phyloP scores from a whole-genome alignment of 768 basidiomycete species.

The Boletus reticulatus region DNA sequence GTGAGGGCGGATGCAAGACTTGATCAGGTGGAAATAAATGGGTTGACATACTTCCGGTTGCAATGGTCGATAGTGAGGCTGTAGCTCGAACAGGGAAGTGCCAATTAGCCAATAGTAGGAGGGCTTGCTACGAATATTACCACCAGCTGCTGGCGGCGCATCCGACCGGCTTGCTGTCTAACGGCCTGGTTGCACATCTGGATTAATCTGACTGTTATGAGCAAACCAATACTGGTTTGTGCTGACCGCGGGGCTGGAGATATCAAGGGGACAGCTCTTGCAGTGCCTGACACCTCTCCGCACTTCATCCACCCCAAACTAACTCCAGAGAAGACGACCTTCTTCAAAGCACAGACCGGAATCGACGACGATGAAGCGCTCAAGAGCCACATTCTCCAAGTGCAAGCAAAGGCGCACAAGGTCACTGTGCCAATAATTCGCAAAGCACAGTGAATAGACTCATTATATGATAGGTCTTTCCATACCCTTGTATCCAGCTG shows the following conservation, averaged over 20 bases:
- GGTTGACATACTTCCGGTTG: slow-evolving; percentile 2
- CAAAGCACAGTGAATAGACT: not conserved
- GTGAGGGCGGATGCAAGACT: slow-evolving; percentile 9
- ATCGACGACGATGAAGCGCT: slow-evolving; percentile 28
- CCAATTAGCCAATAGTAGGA: too few relatives aligned
- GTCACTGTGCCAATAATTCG: not conserved
- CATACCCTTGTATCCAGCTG: slow-evolving; percentile 27
- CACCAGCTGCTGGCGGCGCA: not conserved
- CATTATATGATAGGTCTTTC: slow-evolving; percentile 15
- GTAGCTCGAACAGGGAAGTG: not conserved
- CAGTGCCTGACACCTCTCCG: not conserved
- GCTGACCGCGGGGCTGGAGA: not conserved
- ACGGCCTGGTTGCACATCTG: not conserved
- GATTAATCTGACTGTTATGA: not conserved
- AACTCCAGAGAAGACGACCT: slow-evolving; percentile 10
- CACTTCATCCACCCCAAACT: not conserved
- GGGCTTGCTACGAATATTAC: too few relatives aligned
- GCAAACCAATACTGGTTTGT: not conserved
- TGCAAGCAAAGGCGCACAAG: slow-evolving; percentile 24
- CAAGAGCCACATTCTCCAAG: slow-evolving; percentile 27
- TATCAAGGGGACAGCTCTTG: not conserved
- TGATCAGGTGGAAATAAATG: not conserved
- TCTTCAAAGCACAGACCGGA: slow-evolving; percentile 28
- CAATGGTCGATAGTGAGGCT: slow-evolving; percentile 28
- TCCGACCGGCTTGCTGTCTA: not conserved